Evolutionary conservation across 1,284 basidiomycete genomes (phyloP).

Genomic region (Golubevia sp.): DNA sequence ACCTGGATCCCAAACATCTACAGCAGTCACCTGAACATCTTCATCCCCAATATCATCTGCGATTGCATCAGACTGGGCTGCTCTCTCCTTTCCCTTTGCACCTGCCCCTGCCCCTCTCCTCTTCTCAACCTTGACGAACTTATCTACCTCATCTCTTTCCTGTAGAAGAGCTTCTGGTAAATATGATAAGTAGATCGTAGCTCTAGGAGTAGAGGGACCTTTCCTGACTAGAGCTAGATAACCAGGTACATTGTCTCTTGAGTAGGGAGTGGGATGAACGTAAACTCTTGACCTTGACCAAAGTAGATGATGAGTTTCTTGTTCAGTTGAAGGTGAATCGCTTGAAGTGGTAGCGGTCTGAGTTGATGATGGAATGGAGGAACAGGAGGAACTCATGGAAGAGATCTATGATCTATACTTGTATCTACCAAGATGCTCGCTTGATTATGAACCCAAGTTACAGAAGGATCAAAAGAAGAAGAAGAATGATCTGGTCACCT

Average conservation of each 20-base stretch:
- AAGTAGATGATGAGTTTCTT: conserved; percentile 1
- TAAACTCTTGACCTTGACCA: conserved; percentile 22
- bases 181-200: conserved; percentile 28
- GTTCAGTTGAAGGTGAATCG: no score
- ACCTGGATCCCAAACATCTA: no score
- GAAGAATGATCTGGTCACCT: no score
- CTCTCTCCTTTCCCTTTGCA: not conserved
- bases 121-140: conserved; percentile 80
- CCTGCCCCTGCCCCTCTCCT: conserved; percentile 62
- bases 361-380: no score
- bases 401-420: no score
- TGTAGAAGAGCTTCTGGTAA: conserved; percentile 75
- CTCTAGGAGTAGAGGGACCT: conserved; percentile 13
- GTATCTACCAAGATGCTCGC: no score
- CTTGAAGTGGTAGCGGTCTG: no score
- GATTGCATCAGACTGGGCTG: conserved; percentile 16
- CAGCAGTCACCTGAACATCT: conserved; percentile 63
- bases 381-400: no score
- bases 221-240: conserved; percentile 64
- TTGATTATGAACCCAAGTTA: no score
- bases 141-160: conserved; percentile 78
- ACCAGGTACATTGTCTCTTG: conserved; percentile 88
- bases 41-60: conserved; percentile 68
- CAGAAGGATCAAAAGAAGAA: no score
- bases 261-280: conserved; percentile 82